These are phyloP conservation scores for Peniophora sp. DNA, from an alignment of 1,284 basidiomycete species.

Conservation along the genomic window DNA sequence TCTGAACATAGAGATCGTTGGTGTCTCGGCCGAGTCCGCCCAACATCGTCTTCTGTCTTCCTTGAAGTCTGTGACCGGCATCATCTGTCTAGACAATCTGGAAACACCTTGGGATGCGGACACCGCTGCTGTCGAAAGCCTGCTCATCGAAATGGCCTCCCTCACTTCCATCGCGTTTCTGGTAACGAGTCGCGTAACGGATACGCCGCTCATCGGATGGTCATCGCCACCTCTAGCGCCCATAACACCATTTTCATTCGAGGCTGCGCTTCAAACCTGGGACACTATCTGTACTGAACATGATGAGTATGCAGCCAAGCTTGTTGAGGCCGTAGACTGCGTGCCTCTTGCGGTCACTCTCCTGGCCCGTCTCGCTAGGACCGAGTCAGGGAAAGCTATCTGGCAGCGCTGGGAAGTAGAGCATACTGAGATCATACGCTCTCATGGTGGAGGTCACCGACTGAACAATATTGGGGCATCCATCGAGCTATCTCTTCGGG, in stretches of 20 bases:
- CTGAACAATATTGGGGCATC: neutral
- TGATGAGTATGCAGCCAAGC: neutral
- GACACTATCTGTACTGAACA: neutral
- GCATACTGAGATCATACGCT: neutral
- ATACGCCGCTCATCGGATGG: neutral
- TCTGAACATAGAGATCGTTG: conserved; percentile 9
- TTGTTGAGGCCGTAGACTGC: neutral
- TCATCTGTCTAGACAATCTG: conserved; percentile 25
- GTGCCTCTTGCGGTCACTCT: conserved; percentile 1
- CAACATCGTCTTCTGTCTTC: conserved; percentile 1
- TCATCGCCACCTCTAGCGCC: neutral
- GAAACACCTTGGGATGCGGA: conserved; percentile 21
- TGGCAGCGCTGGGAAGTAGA: neutral
- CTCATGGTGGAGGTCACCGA: neutral
- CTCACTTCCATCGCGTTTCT: neutral
- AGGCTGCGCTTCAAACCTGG: neutral
- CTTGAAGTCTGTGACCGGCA: conserved; percentile 9
- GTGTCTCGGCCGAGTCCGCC: neutral
- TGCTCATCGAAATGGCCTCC: neutral
- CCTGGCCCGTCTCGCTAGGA: neutral
- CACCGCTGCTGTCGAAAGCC: neutral
- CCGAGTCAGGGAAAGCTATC: neutral
- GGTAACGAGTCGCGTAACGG: conserved; percentile 1
- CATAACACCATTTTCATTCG: neutral
- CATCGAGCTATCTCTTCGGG: neutral